Percentiles rank a stretch among this genome's conserved stretches.
Conservation (phyloP, 306 rosid species). For the Mimosa pudica region DNA sequence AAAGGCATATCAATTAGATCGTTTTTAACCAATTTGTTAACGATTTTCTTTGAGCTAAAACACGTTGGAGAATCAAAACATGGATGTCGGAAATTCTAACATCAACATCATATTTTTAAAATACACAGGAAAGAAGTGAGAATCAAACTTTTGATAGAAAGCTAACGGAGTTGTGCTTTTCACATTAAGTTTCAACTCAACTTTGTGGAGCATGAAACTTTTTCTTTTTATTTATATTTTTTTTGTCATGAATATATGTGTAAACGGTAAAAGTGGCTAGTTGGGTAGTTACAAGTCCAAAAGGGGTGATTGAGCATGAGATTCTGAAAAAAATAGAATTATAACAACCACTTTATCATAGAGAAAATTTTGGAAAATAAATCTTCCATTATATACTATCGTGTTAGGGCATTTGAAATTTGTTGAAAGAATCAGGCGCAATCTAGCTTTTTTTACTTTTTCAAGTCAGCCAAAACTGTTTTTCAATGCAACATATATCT, state of each 20-base stretch:
- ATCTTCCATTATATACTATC: no score
- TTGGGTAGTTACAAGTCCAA: constrained; percentile 12
- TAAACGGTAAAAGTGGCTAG: not conserved
- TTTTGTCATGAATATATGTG: not conserved
- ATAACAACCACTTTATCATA: constrained; percentile 1
- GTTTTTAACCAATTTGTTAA: not conserved
- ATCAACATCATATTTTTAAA: not conserved
- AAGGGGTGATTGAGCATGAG: not conserved
- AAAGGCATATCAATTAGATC: not conserved
- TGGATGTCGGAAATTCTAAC: not conserved
- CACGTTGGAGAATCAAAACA: not conserved
- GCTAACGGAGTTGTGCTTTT: not conserved
- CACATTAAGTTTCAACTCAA: constrained; percentile 8
- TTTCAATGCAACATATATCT: no score
- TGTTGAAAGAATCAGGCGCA: not conserved
- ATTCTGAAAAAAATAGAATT: constrained; percentile 8
- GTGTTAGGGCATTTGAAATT: no score
- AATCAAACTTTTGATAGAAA: constrained; percentile 2
- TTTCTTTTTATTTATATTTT: not conserved
- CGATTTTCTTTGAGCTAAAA: not conserved
- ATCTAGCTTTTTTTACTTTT: no score
- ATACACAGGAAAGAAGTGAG: not conserved
- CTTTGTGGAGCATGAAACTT: constrained; percentile 20
- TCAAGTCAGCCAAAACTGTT: no score
- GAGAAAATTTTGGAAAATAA: not conserved